Base-by-base conservation (phyloP, 306 rosid species). In the Argentina anserina region DNA sequence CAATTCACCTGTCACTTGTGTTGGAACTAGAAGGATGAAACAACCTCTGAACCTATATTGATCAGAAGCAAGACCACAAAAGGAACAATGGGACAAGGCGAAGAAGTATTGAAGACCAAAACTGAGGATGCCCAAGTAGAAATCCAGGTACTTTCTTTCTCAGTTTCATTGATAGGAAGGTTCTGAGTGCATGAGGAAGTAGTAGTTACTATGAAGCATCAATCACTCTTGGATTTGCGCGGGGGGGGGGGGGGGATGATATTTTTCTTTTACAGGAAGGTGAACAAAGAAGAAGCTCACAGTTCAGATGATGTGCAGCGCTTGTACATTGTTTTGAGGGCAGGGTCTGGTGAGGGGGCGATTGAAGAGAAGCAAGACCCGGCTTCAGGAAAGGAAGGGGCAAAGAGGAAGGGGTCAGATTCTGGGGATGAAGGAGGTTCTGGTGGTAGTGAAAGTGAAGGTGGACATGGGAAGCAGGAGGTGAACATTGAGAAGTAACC, bases 181-280 rank as follows among this genome's bases (percentile, higher is more conserved):
- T 6, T 29, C 34, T 23, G 7, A 12, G 12, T 17, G 7, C 18
- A 28, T 28, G 5, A 3, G 14, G 2, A n/a, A n/a, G 31, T 29
- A 10, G 1, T 58, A 21, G 47, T 46, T 29, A 9, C n/a, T 13
- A 1, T 14, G 40, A 7, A 12, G n/a, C 17, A 0, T 0, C 31
- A 18, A n/a, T 49, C 7, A 34, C n/a, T 3, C 3, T 62, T 56
- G 53, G 10, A 39, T 14, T 23, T 68, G 79, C 68, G 84, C 89
- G 89, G 84, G 81, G 81, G 86, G 33, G 88, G 91, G 21, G 89
- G 85, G 36, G 36, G 36, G 36, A 33, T n/a, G 31, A 86, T 89
- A 72, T 89, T 66, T 77, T 89, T 89, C 87, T 89, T 89, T 74
- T 86, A 83, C 62, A 59, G 88, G 53, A 86, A 84, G 68, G 86